These are phyloP conservation scores for Diaporthe sp. DNA, from an alignment of 2,329 filamentous ascomycete genomes.

Conservation along the genomic window DNA sequence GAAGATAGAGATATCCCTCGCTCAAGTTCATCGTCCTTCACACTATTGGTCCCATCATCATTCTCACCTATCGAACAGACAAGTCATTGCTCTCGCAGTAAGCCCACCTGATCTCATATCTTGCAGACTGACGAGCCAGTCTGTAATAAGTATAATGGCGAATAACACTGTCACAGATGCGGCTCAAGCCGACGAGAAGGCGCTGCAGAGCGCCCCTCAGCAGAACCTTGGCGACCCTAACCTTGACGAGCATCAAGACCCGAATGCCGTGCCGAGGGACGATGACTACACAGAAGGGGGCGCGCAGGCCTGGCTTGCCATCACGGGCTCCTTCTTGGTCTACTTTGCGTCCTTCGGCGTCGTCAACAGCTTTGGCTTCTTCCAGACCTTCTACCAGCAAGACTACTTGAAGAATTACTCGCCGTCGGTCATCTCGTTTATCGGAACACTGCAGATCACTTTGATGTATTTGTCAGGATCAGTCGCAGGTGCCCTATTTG, in stretches of 20 bases:
- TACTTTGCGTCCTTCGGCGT: constrained; percentile 1
- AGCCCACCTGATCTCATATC: background rate
- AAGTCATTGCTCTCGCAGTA: background rate
- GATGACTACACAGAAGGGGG: background rate
- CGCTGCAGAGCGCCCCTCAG: background rate
- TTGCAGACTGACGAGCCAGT: background rate
- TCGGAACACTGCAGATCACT: constrained; percentile 57
- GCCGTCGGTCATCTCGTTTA: constrained; percentile 59
- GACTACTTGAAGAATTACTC: constrained; percentile 49
- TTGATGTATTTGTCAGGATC: constrained; percentile 52
- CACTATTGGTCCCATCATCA: no score
- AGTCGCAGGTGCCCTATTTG: constrained; percentile 57
- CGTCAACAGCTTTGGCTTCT: constrained; percentile 56
- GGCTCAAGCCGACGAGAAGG: background rate
- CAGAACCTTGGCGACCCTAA: background rate
- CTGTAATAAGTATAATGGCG: background rate
- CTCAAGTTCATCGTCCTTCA: background rate
- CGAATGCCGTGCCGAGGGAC: background rate
- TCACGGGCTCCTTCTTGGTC: background rate
- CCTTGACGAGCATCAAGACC: background rate
- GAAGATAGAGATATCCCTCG: background rate
- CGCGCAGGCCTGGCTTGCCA: background rate
- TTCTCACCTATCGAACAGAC: background rate
- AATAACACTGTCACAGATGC: background rate
- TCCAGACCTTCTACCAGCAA: constrained; percentile 59